Evolutionary conservation across 2,329 filamentous ascomycete genomes (phyloP), one percentile per base, ranked within the genome.

Genomic region (Trichoderma breve): DNA sequence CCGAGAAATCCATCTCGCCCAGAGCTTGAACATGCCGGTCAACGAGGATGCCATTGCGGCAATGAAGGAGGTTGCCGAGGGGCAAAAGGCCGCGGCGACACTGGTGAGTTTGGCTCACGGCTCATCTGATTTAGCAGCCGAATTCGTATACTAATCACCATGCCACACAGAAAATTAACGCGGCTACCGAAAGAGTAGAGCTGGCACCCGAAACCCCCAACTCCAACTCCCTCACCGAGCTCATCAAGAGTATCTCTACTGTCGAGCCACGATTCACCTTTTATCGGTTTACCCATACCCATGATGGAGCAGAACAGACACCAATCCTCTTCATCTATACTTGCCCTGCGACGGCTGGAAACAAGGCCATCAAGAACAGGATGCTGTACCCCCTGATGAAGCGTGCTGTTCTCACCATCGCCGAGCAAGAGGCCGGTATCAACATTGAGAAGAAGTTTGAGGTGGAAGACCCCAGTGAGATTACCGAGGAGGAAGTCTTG

Each of bases 361-460:
- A 86, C 67, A 93, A 90, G 82, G 84, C 88, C 67, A 92, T 96
- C 83, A 95, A 93, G 83, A 91, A 92, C 82, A 87, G 93, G 74
- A 97, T 97, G 93, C 82, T 96, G 78, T 96, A 96, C 80, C 92
- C 93, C 39, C 83, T 91, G 30, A 91, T 90, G 84, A 91, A 90
- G 82, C 85, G 88, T 12, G 87, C 89, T 28, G 91, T 93, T 3
- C 84, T 94, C 34, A 82, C 84, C n/a, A 80, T 91, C 39, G 93
- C 92, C 21, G 88, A 90, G 76, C 82, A 82, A 43, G 88, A 93
- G 75, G 91, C 89, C 1, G 90, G 90, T 0, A 78, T 95, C 65
- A 85, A 84, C 71, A 83, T 93, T 5, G 90, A 89, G 71, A 94
- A 93, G 87, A 91, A 87, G 79, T 90, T 92, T 73, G 89, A 91